Conservation (phyloP, 2,329 filamentous ascomycete species). For the Arthrobotrys megalospora region DNA sequence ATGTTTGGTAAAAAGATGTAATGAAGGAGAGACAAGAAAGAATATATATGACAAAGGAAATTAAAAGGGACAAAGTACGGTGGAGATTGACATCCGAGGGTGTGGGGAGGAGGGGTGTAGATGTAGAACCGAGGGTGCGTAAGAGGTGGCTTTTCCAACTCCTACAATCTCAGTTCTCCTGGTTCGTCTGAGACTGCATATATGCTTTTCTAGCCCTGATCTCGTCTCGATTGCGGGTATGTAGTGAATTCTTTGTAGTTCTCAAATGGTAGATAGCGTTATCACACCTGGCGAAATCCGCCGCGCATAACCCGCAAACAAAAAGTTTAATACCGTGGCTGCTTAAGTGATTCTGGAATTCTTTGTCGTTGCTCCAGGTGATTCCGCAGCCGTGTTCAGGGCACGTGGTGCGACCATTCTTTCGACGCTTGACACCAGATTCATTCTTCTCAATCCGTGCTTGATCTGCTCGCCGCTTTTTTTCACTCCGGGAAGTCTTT, state of each 20-base stretch:
- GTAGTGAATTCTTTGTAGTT: neutral
- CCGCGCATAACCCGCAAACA: slow-evolving; percentile 6
- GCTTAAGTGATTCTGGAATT: slow-evolving; percentile 1
- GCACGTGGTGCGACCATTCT: neutral
- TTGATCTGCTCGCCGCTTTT: neutral
- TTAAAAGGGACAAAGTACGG: neutral
- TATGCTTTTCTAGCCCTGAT: no score
- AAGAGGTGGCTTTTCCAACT: no score
- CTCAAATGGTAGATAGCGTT: slow-evolving; percentile 6
- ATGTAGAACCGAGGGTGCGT: no score
- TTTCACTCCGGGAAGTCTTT: neutral
- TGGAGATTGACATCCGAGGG: neutral
- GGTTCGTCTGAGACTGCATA: no score
- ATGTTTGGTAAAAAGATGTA: no score
- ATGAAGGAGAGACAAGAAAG: slow-evolving; percentile 16
- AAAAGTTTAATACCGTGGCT: slow-evolving; percentile 10
- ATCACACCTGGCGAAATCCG: neutral
- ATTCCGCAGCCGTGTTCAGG: slow-evolving; percentile 1
- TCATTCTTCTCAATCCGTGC: slow-evolving; percentile 2
- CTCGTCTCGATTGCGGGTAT: neutral
- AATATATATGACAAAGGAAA: neutral
- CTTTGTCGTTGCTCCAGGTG: slow-evolving; percentile 3
- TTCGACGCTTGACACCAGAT: slow-evolving; percentile 6
- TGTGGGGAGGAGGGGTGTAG: no score
- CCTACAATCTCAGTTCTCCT: no score